Evolutionary conservation across 306 rosid genomes (phyloP).

Genomic region (Corylus americana): DNA sequence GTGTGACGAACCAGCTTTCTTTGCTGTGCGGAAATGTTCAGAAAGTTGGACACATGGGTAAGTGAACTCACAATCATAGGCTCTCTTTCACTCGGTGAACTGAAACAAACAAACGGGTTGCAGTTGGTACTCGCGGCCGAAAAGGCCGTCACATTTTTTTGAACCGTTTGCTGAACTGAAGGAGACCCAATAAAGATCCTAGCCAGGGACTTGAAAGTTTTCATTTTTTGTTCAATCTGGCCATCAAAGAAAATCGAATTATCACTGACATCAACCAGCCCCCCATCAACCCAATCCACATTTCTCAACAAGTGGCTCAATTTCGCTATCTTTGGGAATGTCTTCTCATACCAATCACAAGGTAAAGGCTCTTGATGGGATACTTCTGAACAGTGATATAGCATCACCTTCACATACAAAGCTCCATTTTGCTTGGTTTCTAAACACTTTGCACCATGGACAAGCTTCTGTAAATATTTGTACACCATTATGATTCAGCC

Average conservation of each 20-base stretch:
- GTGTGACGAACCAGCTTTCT: conserved; percentile 66
- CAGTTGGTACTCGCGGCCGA: conserved; percentile 18
- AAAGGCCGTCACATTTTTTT: conserved; percentile 24
- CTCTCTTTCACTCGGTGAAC: conserved; percentile 61
- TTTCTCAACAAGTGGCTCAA: conserved; percentile 46
- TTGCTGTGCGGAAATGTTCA: conserved; percentile 74
- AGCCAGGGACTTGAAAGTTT: conserved; percentile 60
- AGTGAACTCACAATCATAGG: conserved; percentile 63
- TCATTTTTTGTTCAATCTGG: conserved; percentile 48
- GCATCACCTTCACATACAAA: conserved; percentile 38
- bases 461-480: conserved; percentile 28
- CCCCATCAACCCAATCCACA: conserved; percentile 64
- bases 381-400: conserved; percentile 51
- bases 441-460: conserved; percentile 25
- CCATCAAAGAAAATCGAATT: conserved; percentile 54
- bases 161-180: conserved; percentile 41
- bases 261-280: conserved; percentile 51
- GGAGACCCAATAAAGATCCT: conserved; percentile 67
- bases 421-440: conserved; percentile 33
- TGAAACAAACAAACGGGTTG: conserved; percentile 46
- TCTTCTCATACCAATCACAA: conserved; percentile 51
- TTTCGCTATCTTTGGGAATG: conserved; percentile 44
- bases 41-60: conserved; percentile 58
- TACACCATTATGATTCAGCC: conserved; percentile 32
- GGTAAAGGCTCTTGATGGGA: conserved; percentile 34